A percentile compares a stretch with the other conserved stretches of the same genome.
These are phyloP conservation scores for Starmerella tilneyi DNA, from an alignment of 805 yeast species.

Conservation along the genomic window DNA sequence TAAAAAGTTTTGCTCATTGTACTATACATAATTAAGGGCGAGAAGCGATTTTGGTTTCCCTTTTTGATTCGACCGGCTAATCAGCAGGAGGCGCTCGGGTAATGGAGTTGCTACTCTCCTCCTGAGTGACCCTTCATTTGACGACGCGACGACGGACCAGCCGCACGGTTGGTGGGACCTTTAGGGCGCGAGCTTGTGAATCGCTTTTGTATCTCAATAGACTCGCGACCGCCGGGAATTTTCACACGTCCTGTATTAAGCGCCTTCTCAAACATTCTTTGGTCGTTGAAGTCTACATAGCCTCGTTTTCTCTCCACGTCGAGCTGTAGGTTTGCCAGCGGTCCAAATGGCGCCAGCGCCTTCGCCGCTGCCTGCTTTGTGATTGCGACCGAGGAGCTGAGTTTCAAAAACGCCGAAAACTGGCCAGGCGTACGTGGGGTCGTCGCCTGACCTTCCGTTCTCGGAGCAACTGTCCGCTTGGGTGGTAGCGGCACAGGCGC, in stretches of 20 bases:
- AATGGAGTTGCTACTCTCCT: too few species aligned
- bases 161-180: neutral
- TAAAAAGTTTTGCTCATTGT: neutral
- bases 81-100: too few species aligned
- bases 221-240: neutral
- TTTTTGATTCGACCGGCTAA: too few species aligned
- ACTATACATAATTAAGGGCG: neutral
- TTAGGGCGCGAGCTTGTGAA: neutral
- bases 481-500: neutral
- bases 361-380: neutral
- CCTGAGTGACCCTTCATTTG: too few species aligned
- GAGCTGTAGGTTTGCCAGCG: conserved; percentile 19
- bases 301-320: conserved; percentile 27
- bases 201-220: neutral
- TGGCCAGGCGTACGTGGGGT: neutral
- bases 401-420: neutral
- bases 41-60: too few species aligned
- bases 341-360: neutral
- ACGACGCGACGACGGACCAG: neutral
- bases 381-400: neutral
- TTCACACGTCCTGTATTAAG: conserved; percentile 21
- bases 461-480: neutral
- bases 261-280: conserved; percentile 28
- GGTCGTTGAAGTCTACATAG: conserved; percentile 33
- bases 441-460: neutral